Conservation (phyloP, 257 asterid species). For the Parsonsia alboflavescens region DNA sequence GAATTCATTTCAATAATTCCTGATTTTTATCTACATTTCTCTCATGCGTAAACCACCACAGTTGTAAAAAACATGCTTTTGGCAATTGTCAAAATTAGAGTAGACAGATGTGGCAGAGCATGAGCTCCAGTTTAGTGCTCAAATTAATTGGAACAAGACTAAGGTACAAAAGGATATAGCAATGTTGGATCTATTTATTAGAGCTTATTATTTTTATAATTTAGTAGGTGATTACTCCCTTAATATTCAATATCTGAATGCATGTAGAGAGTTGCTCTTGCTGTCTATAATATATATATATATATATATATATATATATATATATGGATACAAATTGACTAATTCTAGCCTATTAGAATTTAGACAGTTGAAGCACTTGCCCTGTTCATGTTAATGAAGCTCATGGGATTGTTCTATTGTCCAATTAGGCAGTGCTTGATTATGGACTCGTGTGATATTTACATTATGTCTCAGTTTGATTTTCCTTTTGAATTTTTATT, state of each 20-base stretch:
- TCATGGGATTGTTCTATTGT: neutral
- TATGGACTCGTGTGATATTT: neutral
- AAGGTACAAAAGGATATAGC: neutral
- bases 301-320: too few relatives aligned
- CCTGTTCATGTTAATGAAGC: neutral
- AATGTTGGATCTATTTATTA: too few relatives aligned
- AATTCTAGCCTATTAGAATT: neutral
- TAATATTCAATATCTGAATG: neutral
- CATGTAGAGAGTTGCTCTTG: neutral
- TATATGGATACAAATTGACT: neutral
- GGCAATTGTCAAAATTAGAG: neutral
- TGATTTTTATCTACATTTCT: neutral
- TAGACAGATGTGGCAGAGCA: neutral
- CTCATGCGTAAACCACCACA: neutral
- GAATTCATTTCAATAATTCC: neutral
- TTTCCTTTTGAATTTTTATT: conserved; percentile 1
- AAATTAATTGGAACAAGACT: neutral
- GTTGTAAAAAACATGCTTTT: neutral
- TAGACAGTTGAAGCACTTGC: neutral
- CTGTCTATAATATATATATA: too few relatives aligned
- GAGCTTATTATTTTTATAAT: neutral
- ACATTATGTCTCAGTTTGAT: neutral
- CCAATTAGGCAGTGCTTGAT: neutral
- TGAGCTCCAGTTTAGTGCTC: neutral
- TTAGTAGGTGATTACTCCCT: neutral